Base-by-base conservation (phyloP, 441 rosid genomes). In the Gossypium gossypioides region DNA sequence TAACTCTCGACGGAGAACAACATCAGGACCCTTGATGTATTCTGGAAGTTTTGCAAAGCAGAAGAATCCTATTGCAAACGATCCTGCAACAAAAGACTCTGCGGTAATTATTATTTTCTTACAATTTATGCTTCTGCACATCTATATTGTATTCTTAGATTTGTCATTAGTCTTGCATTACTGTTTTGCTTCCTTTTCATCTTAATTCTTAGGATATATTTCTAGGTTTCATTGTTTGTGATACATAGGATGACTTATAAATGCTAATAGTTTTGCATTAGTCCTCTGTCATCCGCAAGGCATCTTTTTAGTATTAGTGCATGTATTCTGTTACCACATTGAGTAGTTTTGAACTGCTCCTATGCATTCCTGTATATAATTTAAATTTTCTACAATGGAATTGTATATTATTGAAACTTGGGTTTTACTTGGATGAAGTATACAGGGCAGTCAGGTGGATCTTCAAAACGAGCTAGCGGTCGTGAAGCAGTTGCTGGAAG, bases 1-100 rank as follows among this genome's bases (percentile, higher is more conserved):
- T 76, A 81, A 88, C 56, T 81, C 91, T 24, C 52, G 87, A 71
- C 74, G 84, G 76, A 81, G 91, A 80, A 54, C 12, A 2, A 50
- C 73, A 56, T 86, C 93, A 13, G 89, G 87, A 19, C 82, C 85
- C 62, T 67, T 77, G 64, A 78, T 82, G 32, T 82, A 73, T 74
- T 78, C 91, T 22, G 87, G 84, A 68, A 82, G 74, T 74, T 78
- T 78, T 29, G 80, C 82, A 32, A 88, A 83, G 81, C 91, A 86
- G 71, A 85, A 80, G 79, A 84, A 76, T 77, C 81, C 84, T 12
- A 74, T 85, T 46, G 64, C 80, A 29, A 83, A 78, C 42, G 90
- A 87, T 29, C 74, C 84, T 70, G 60, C 83, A 32, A 67, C 81
- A 57, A 86, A 79, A 76, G 91, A 74, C 19, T 77, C 87, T 6